phyloP scores from a whole-genome alignment of 2,329 filamentous ascomycete genomes.

The Orbilia oligospora region DNA sequence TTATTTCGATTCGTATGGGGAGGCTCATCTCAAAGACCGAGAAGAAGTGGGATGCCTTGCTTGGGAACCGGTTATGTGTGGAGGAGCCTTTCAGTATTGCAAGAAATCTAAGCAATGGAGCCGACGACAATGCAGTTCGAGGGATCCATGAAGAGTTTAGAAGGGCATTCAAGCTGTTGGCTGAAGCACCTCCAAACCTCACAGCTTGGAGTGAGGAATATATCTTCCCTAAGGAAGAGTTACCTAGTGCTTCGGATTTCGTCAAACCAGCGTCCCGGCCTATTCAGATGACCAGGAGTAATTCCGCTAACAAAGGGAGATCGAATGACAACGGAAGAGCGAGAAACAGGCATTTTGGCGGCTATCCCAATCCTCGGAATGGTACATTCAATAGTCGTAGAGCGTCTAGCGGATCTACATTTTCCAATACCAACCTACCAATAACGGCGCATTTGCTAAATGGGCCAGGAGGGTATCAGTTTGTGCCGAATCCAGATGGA shows the following conservation, averaged over 20 bases:
- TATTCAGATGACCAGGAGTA: conserved; percentile 62
- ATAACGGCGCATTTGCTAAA: conserved; percentile 46
- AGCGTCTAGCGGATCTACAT: conserved; percentile 49
- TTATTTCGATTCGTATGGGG: conserved; percentile 87
- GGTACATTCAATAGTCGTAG: conserved; percentile 41
- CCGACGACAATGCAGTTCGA: conserved; percentile 92
- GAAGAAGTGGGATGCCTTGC: conserved; percentile 86
- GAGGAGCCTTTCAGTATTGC: conserved; percentile 95
- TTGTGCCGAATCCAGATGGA: conserved; percentile 44
- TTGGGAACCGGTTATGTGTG: conserved; percentile 89
- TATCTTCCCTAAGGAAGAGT: conserved; percentile 86
- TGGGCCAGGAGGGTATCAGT: conserved; percentile 42
- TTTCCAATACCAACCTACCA: conserved; percentile 40
- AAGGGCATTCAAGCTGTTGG: conserved; percentile 86
- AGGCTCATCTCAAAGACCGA: conserved; percentile 83
- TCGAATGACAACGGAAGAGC: conserved; percentile 57
- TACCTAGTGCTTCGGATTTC: conserved; percentile 57
- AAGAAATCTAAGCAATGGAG: conserved; percentile 94
- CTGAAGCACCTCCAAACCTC: conserved; percentile 77
- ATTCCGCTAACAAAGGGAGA: conserved; percentile 62
- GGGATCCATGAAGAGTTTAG: conserved; percentile 91
- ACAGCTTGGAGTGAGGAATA: conserved; percentile 89
- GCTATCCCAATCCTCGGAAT: conserved; percentile 44
- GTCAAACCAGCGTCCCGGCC: conserved; percentile 62
- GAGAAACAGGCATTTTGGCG: conserved; percentile 44